phyloP scores from a whole-genome alignment of 2,329 filamentous ascomycete genomes.

The Kalmusia sp. region DNA sequence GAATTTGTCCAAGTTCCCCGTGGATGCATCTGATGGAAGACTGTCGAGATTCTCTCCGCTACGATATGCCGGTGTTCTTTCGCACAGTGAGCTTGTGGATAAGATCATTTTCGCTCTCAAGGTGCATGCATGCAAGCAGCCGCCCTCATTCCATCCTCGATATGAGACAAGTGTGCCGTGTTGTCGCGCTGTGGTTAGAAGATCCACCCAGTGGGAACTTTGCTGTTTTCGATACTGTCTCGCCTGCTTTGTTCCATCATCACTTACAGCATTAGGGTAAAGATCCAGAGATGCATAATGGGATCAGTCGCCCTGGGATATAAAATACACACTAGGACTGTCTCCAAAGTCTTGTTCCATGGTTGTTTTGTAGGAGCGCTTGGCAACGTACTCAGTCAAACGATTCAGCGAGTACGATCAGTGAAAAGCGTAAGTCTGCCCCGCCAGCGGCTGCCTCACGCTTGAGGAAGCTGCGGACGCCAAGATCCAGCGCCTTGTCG shows the following conservation, averaged over 20 bases:
- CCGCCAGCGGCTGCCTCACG: conserved; percentile 61
- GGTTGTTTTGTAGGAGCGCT: neutral
- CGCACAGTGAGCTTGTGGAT: neutral
- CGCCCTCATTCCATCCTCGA: neutral
- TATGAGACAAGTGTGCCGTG: conserved; percentile 13
- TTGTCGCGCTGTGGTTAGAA: conserved; percentile 18
- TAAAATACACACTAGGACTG: too few species aligned
- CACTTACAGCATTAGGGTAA: too few species aligned
- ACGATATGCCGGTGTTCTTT: neutral
- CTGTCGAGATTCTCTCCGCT: neutral
- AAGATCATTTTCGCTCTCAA: neutral
- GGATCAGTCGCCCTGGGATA: too few species aligned
- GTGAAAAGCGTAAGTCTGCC: conserved; percentile 68
- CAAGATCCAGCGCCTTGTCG: conserved; percentile 75
- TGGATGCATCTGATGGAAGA: neutral
- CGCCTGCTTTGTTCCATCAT: neutral
- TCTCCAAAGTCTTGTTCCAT: neutral
- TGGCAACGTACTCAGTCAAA: conserved; percentile 48
- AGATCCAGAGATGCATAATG: too few species aligned
- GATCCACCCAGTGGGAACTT: neutral
- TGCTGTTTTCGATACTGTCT: conserved; percentile 11
- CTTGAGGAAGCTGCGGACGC: conserved; percentile 67
- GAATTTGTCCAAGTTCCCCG: neutral
- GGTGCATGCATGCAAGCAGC: neutral
- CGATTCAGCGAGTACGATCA: conserved; percentile 67